Evolutionary conservation across 257 asterid species (phyloP).

Genomic region (Verbena officinalis): DNA sequence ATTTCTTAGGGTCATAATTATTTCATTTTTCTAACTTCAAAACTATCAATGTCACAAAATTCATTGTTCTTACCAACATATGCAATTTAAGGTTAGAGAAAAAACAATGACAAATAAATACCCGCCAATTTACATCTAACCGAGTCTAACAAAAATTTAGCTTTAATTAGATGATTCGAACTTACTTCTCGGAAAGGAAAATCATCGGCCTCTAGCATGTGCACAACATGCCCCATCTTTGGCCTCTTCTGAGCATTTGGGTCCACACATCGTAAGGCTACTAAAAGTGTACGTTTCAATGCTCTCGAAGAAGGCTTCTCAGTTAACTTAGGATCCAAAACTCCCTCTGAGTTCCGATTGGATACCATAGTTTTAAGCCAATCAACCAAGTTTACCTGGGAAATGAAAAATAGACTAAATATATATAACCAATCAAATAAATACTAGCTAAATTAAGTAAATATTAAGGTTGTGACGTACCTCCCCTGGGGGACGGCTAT

Average conservation of each 20-base stretch:
- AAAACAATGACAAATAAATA: too few relatives aligned
- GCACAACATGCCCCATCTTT: slow-evolving; percentile 91
- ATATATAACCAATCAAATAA: neutral
- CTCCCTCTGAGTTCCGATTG: slow-evolving; percentile 77
- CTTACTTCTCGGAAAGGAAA: slow-evolving; percentile 86
- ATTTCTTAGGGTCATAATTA: too few relatives aligned
- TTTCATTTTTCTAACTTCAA: too few relatives aligned
- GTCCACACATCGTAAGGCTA: slow-evolving; percentile 84
- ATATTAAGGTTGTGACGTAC: slow-evolving; percentile 34
- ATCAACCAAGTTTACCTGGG: slow-evolving; percentile 78
- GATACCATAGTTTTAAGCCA: slow-evolving; percentile 96
- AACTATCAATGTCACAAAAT: too few relatives aligned
- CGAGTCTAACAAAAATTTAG: neutral
- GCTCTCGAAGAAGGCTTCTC: slow-evolving; percentile 84
- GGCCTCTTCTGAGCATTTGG: slow-evolving; percentile 87
- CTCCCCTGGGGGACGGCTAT: slow-evolving; percentile 86
- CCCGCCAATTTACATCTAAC: too few relatives aligned
- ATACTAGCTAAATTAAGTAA: slow-evolving; percentile 19
- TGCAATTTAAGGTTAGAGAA: too few relatives aligned
- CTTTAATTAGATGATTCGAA: neutral
- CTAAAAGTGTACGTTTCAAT: slow-evolving; percentile 79
- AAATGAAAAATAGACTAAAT: neutral
- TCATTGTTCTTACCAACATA: too few relatives aligned
- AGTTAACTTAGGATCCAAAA: slow-evolving; percentile 73
- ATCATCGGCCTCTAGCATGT: slow-evolving; percentile 93